Base-by-base conservation (phyloP, 2,329 filamentous ascomycete species). In the Fusarium transvaalense region DNA sequence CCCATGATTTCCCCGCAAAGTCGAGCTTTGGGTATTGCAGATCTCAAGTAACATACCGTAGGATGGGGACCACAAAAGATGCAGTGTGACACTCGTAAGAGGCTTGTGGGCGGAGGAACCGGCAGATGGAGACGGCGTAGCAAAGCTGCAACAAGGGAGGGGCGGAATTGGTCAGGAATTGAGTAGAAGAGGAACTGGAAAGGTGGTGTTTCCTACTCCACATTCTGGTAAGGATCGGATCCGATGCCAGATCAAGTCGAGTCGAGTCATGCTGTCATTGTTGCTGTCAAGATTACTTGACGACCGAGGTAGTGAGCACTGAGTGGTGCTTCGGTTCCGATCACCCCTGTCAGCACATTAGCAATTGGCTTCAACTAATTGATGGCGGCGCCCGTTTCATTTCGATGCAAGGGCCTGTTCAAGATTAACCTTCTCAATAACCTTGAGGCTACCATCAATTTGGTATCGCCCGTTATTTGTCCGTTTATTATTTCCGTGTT, bases 241-340 rank as follows among this genome's bases (percentile, higher is more conserved):
- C 69, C 69, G 69, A 71, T 56, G 25, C 12, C 13, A 21, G 19
- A 6, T 23, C 10, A 9, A 23, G 19, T 43, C 2, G 23, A 57
- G 15, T 19, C 39, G 32, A 59, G 54, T 29, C 35, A 56, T 38
- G 23, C 27, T 23, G 6, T 19, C 14, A 23, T 61, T 37, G 35
- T 43, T 42, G 19, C 19, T 14, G 4, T 27, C 5, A 23, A 27
- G 12, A 17, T 29, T 5, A 38, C 12, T 17, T 27, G 8, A 56
- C 55, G 21, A 17, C n/a, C 13, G 25, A 61, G n/a, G 17, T n/a
- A n/a, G n/a, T n/a, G n/a, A n/a, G n/a, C n/a, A n/a, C n/a, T n/a
- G n/a, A n/a, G n/a, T n/a, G 6, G 25, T 37, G 27, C 39, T 10
- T 71, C 70, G 70, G 70, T 69, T 71, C 70, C 70, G 70, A 71